Evolutionary conservation across 1,139 yeast genomes (phyloP).

Genomic region (Kazachstania sp.): DNA sequence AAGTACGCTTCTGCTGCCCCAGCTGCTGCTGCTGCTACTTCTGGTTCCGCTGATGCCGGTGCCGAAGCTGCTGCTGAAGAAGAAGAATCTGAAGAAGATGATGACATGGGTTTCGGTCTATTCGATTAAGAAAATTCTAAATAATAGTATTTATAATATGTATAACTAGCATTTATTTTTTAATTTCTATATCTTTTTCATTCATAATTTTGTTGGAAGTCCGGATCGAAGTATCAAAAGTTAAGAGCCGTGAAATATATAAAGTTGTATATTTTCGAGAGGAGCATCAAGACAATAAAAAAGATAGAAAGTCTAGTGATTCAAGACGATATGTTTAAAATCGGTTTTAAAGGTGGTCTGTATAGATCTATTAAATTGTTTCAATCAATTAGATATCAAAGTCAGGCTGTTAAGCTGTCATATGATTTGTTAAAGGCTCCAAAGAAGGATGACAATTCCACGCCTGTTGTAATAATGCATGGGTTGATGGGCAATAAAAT

Average conservation of each 20-base stretch:
- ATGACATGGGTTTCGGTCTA: slow-evolving; percentile 96
- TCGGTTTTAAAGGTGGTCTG: neutral
- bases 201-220: slow-evolving; percentile 7
- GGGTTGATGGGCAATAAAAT: slow-evolving; percentile 81
- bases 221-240: too few relatives aligned
- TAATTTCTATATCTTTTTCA: neutral
- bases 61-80: slow-evolving; percentile 74
- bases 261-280: too few relatives aligned
- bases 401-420: slow-evolving; percentile 34
- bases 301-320: too few relatives aligned
- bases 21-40: slow-evolving; percentile 60
- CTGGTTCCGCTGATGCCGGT: slow-evolving; percentile 56
- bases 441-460: slow-evolving; percentile 22
- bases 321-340: neutral
- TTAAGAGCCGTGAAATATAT: too few relatives aligned
- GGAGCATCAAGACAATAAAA: too few relatives aligned
- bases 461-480: slow-evolving; percentile 76
- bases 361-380: neutral
- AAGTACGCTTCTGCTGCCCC: slow-evolving; percentile 98
- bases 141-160: neutral
- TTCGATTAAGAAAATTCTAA: slow-evolving; percentile 62
- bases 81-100: slow-evolving; percentile 67
- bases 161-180: neutral
- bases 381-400: slow-evolving; percentile 16
- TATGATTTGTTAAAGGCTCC: slow-evolving; percentile 39